These are phyloP conservation scores for Pythium myriotylum DNA, from an alignment of 352 stramenopile genomes.

Conservation along the genomic window DNA sequence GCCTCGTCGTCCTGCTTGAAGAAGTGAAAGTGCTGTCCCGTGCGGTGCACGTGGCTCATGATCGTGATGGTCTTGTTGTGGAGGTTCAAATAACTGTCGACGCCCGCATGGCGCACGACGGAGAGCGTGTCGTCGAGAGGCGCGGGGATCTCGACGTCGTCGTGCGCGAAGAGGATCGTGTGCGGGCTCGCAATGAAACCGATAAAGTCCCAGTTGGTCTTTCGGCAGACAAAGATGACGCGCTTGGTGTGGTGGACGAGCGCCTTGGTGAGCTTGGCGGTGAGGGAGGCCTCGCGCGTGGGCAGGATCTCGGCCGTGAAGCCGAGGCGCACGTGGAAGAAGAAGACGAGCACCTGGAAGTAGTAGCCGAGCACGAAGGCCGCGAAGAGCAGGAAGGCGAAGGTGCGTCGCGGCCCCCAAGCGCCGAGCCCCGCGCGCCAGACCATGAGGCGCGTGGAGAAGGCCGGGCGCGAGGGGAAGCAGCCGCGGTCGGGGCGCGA, in stretches of 20 bases:
- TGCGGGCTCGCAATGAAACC: slow-evolving; percentile 68
- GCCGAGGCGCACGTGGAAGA: slow-evolving; percentile 58
- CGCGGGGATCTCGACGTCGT: slow-evolving; percentile 58
- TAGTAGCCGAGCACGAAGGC: slow-evolving; percentile 70
- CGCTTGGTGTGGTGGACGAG: slow-evolving; percentile 60
- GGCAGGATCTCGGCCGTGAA: slow-evolving; percentile 56
- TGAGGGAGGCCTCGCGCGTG: slow-evolving; percentile 42
- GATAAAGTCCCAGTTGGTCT: slow-evolving; percentile 82
- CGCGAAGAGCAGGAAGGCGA: slow-evolving; percentile 21
- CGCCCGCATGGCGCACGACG: slow-evolving; percentile 59
- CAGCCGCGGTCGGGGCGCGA: slow-evolving; percentile 10
- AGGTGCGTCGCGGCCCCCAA: slow-evolving; percentile 19
- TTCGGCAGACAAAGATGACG: slow-evolving; percentile 71
- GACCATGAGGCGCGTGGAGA: neutral
- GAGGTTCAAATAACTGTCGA: slow-evolving; percentile 77
- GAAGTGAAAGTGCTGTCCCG: slow-evolving; percentile 54
- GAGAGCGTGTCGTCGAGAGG: slow-evolving; percentile 55
- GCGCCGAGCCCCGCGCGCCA: slow-evolving; percentile 4
- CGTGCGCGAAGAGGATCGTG: slow-evolving; percentile 65
- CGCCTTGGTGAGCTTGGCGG: slow-evolving; percentile 48
- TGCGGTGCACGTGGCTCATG: slow-evolving; percentile 67
- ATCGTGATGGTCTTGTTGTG: slow-evolving; percentile 85
- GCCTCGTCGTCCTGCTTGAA: slow-evolving; percentile 80
- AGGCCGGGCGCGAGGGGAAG: slow-evolving; percentile 8
- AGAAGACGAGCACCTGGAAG: slow-evolving; percentile 68